These are phyloP conservation scores for Aureobasidium sp. DNA, from an alignment of 2,329 filamentous ascomycete genomes.

Conservation along the genomic window DNA sequence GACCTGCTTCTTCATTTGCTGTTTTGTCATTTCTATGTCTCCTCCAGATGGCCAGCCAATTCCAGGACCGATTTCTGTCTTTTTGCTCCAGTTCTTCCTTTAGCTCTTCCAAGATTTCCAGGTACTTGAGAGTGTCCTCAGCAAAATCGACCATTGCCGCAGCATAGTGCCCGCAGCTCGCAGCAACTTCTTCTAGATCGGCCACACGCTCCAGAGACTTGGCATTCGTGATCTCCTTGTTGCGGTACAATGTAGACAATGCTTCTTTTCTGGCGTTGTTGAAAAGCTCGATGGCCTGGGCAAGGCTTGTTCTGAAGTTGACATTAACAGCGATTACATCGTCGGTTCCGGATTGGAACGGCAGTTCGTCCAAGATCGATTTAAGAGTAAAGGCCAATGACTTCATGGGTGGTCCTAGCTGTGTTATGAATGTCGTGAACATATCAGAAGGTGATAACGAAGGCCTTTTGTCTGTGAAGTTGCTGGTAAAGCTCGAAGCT, in stretches of 20 bases:
- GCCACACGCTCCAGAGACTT: slow-evolving; percentile 70
- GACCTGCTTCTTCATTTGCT: slow-evolving; percentile 13
- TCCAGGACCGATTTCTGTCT: slow-evolving; percentile 59
- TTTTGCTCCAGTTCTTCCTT: slow-evolving; percentile 58
- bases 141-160: slow-evolving; percentile 87
- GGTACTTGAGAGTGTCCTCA: slow-evolving; percentile 74
- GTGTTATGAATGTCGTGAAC: slow-evolving; percentile 80
- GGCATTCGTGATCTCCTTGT: slow-evolving; percentile 61
- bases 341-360: slow-evolving; percentile 60
- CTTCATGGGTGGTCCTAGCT: slow-evolving; percentile 90
- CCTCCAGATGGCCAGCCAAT: slow-evolving; percentile 78
- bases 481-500: background rate
- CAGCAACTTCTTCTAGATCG: slow-evolving; percentile 93
- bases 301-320: slow-evolving; percentile 70
- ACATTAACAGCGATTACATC: slow-evolving; percentile 67
- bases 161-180: slow-evolving; percentile 95
- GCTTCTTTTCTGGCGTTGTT: slow-evolving; percentile 66
- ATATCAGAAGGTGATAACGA: slow-evolving; percentile 59
- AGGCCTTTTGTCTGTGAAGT: background rate
- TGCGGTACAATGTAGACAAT: slow-evolving; percentile 69
- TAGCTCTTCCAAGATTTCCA: slow-evolving; percentile 77
- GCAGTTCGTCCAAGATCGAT: slow-evolving; percentile 78
- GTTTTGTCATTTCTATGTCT: background rate
- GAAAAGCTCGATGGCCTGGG: slow-evolving; percentile 73
- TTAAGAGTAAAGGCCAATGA: slow-evolving; percentile 87